Evolutionary conservation across 768 basidiomycete species (phyloP), one percentile per base, ranked within the genome.

Genomic region (Leccinum ochraceum): DNA sequence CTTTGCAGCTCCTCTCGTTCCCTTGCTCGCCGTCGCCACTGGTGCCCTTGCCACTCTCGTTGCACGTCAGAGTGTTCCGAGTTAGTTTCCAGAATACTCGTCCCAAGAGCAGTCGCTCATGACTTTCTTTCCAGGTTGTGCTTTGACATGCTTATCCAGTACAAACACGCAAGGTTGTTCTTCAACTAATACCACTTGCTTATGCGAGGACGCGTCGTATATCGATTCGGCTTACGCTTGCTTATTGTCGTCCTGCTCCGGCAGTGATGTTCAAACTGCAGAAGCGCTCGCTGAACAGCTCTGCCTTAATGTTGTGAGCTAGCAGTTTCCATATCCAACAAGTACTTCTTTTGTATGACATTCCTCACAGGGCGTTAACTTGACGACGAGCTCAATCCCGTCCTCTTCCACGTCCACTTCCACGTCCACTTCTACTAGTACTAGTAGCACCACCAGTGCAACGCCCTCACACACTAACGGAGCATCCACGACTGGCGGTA

Each of bases 131-230:
- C 36, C 62, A 89, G 88, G 46, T 56, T 90, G 89, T 67, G 80
- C 85, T 3, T 17, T 16, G 0, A 0, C 70, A 17, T 91, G 90
- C 73, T 64, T 88, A 8, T 54, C 71, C 7, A 70, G 61, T 58
- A 79, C 83, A 8, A 68, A 80, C 64, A 63, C 76, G 20, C 82
- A 75, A 48, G 65, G 63, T 60, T 92, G 89, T 76, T 14, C 57
- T 14, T 9, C 70, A 4, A 72, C 71, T n/a, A 84, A 90, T 74
- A 75, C 81, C 67, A 63, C 64, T 28, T 92, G 90, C 66, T 75
- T 88, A 32, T 90, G 88, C 80, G 72, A 75, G 6, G 76, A 74
- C 68, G 0, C 64, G 20, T n/a, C 59, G 1, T 89, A 87, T 67
- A 65, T 88, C 61, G 53, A 59, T 42, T 68, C 70, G 56, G 79